phyloP scores from a whole-genome alignment of 164 flowering plant species.

The Cinnamomum chago region DNA sequence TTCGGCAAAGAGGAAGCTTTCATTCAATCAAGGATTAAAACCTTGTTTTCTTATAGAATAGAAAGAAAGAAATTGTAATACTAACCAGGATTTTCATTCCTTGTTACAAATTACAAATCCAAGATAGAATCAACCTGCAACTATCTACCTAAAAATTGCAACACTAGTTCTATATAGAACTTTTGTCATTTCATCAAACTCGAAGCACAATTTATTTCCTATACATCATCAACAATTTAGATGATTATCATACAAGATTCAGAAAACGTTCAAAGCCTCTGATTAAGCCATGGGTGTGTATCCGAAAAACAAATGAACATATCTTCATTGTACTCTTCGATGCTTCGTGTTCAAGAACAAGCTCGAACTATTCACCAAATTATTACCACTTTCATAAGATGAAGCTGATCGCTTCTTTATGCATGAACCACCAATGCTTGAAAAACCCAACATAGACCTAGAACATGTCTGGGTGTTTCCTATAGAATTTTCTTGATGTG shows the following conservation, averaged over 20 bases:
- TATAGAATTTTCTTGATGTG: constrained; percentile 19
- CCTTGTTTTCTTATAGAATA: no score
- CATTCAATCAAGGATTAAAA: neutral
- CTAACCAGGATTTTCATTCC: neutral
- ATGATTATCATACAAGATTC: neutral
- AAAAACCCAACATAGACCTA: constrained; percentile 33
- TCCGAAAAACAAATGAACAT: neutral
- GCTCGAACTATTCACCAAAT: constrained; percentile 11
- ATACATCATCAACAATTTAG: neutral
- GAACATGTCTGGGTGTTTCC: constrained; percentile 33
- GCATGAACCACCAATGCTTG: constrained; percentile 19
- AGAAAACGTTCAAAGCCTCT: no score
- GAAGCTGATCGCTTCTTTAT: constrained; percentile 11
- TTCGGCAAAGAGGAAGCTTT: neutral
- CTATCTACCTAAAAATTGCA: neutral
- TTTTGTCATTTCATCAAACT: no score
- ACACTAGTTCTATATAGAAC: neutral
- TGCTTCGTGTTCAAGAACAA: constrained; percentile 31
- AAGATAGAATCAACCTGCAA: neutral
- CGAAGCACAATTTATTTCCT: neutral
- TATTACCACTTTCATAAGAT: constrained; percentile 15
- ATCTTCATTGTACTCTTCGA: constrained; percentile 32
- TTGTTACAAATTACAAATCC: neutral
- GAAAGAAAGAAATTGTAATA: neutral
- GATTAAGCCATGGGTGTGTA: neutral